Percentiles rank a stretch among this genome's conserved stretches.
phyloP scores from a whole-genome alignment of 2,329 filamentous ascomycete species.

The Raffaelea ambrosiae region DNA sequence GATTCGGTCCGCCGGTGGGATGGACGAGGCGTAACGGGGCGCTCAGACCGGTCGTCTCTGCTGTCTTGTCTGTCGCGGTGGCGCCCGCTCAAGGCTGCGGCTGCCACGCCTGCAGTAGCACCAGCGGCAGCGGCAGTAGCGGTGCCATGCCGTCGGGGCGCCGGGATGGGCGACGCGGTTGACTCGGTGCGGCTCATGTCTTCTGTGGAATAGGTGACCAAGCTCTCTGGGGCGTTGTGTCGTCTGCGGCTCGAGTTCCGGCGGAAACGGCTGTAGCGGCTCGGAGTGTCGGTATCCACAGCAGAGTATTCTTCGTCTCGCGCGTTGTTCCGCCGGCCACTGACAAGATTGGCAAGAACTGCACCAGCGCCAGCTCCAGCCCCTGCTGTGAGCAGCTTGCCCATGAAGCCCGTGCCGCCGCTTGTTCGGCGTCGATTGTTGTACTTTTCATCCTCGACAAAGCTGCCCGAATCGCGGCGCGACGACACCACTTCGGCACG shows the following conservation, averaged over 20 bases:
- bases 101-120: constrained; percentile 19
- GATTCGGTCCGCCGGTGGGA: constrained; percentile 36
- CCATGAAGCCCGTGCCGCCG: constrained; percentile 48
- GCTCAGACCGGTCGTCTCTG: constrained; percentile 19
- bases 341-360: constrained; percentile 50
- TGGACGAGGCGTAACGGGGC: constrained; percentile 38
- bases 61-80: constrained; percentile 20
- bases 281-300: constrained; percentile 53
- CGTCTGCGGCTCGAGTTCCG: neutral
- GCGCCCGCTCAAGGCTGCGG: constrained; percentile 23
- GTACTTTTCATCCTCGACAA: constrained; percentile 56
- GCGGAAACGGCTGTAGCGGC: constrained; percentile 29
- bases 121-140: neutral
- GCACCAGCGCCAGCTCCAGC: constrained; percentile 55
- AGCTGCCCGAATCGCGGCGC: constrained; percentile 46
- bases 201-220: constrained; percentile 32
- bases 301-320: constrained; percentile 50
- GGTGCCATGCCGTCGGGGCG: constrained; percentile 19
- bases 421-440: constrained; percentile 36
- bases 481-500: constrained; percentile 44
- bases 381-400: constrained; percentile 50
- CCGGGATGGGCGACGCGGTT: constrained; percentile 36
- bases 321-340: constrained; percentile 35
- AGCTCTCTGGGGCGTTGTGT: constrained; percentile 34
- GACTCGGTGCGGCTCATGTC: constrained; percentile 15